phyloP scores from a whole-genome alignment of 495 filamentous ascomycete species.

The Tuber magnatum region DNA sequence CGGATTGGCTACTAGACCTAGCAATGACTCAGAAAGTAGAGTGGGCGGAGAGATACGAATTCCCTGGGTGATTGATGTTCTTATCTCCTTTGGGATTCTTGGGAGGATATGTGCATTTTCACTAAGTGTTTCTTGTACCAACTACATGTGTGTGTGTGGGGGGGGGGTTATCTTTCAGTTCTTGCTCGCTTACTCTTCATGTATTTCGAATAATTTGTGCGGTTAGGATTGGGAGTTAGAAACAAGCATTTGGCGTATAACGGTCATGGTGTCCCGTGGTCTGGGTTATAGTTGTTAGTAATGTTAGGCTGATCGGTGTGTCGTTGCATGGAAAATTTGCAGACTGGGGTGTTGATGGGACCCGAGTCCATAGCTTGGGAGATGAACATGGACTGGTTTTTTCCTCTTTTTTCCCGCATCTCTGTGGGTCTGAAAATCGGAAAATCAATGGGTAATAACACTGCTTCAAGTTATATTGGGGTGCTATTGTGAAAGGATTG shows the following conservation, averaged over 20 bases:
- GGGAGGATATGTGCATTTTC: neutral
- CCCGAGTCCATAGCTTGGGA: neutral
- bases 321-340: neutral
- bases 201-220: neutral
- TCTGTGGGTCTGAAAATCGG: neutral
- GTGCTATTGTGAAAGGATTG: neutral
- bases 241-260: conserved; percentile 5
- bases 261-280: neutral
- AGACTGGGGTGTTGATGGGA: neutral
- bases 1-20: conserved; percentile 83
- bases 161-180: neutral
- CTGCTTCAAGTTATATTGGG: neutral
- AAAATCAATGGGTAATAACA: neutral
- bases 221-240: conserved; percentile 4
- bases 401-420: neutral
- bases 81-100: neutral
- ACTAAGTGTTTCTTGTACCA: neutral
- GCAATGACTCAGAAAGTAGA: conserved; percentile 75
- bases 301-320: neutral
- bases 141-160: neutral
- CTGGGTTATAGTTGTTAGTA: neutral
- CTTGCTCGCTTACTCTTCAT: neutral
- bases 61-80: conserved; percentile 9
- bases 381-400: neutral
- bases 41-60: conserved; percentile 55